Evolutionary conservation across 345 rosid genomes (phyloP).

Genomic region (Excoecaria agallocha): DNA sequence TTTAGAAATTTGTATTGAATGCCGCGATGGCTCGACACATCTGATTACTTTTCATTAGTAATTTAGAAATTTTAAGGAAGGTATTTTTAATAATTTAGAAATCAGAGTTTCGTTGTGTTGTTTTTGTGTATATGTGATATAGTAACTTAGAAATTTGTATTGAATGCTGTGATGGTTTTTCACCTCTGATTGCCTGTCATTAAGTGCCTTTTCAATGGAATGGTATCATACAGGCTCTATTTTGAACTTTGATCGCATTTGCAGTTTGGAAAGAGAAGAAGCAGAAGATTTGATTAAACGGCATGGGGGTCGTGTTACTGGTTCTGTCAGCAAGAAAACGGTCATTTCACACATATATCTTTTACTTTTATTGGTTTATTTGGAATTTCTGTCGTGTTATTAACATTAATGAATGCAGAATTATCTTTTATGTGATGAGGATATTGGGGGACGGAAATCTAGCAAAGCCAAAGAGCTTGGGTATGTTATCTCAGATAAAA

Average conservation of each 20-base stretch:
- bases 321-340: slow-evolving; percentile 98
- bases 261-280: slow-evolving; percentile 97
- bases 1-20: neutral
- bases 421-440: slow-evolving; percentile 95
- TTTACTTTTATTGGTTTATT: slow-evolving; percentile 18
- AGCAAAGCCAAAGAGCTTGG: slow-evolving; percentile 90
- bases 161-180: neutral
- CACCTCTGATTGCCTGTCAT: neutral
- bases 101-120: no score
- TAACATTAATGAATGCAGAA: slow-evolving; percentile 52
- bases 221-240: neutral
- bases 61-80: no score
- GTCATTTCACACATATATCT: slow-evolving; percentile 33
- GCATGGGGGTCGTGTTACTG: slow-evolving; percentile 89
- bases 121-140: neutral
- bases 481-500: slow-evolving; percentile 40
- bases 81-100: neutral
- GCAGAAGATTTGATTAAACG: slow-evolving; percentile 96
- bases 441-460: slow-evolving; percentile 88
- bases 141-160: neutral
- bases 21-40: neutral
- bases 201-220: neutral
- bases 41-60: no score
- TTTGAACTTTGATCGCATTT: slow-evolving; percentile 18
- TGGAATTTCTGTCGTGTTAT: slow-evolving; percentile 14